Percentiles rank a stretch among this genome's conserved stretches.
These are phyloP conservation scores for Fusarium liriodendri DNA, from an alignment of 2,329 filamentous ascomycete species.

Conservation along the genomic window DNA sequence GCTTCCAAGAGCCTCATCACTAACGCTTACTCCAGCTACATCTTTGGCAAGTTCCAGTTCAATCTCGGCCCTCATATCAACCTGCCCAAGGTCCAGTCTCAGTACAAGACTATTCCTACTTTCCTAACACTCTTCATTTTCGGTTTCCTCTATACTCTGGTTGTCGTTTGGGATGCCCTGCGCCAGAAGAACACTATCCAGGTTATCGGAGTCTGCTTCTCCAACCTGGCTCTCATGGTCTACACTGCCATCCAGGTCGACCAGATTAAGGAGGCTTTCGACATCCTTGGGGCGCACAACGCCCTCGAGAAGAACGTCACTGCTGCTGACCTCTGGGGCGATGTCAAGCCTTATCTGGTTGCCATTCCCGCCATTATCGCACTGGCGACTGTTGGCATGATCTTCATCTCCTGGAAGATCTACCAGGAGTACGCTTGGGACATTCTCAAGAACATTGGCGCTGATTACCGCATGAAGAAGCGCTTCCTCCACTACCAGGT, in stretches of 20 bases:
- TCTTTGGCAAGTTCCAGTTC: constrained; percentile 87
- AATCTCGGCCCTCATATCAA: constrained; percentile 60
- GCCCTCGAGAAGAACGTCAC: constrained; percentile 55
- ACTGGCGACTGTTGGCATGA: constrained; percentile 77
- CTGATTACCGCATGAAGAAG: constrained; percentile 96
- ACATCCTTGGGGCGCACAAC: constrained; percentile 57
- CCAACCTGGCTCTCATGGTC: constrained; percentile 90
- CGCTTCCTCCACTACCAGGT: constrained; percentile 97
- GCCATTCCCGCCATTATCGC: constrained; percentile 88
- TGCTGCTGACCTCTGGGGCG: constrained; percentile 69
- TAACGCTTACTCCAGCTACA: constrained; percentile 70
- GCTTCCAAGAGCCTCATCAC: constrained; percentile 1
- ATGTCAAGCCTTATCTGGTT: constrained; percentile 81
- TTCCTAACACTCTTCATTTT: constrained; percentile 98
- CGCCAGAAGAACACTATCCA: constrained; percentile 98
- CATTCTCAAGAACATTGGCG: constrained; percentile 98
- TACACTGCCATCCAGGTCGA: constrained; percentile 95
- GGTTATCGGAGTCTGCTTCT: constrained; percentile 92
- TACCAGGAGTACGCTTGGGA: constrained; percentile 99
- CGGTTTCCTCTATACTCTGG: constrained; percentile 90
- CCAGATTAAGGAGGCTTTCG: constrained; percentile 83
- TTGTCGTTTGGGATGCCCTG: constrained; percentile 93
- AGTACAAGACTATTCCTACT: constrained; percentile 84
- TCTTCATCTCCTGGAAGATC: constrained; percentile 88
- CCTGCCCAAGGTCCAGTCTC: constrained; percentile 57